Evolutionary conservation across 805 yeast species (phyloP), one percentile per base, ranked within the genome.

Genomic region (Dipodascus geniculatus): DNA sequence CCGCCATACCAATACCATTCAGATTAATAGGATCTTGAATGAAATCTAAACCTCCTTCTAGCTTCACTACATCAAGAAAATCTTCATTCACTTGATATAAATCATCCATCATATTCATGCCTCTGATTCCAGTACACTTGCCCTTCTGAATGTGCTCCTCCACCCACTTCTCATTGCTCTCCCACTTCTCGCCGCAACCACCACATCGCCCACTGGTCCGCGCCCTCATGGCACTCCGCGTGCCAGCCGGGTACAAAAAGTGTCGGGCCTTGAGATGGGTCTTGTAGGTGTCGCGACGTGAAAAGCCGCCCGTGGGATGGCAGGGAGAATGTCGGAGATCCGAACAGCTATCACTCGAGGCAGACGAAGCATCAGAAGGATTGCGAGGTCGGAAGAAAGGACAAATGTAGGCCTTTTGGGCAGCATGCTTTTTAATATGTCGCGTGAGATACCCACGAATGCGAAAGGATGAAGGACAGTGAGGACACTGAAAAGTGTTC

Each of bases 261-360:
- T 89, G 96, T 60, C 93, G 78, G 14, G 95, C 84, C 66, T 87
- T 89, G 60, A 89, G 75, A 70, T 89, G 97, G 0, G 96, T 88
- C 73, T 89, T 89, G 71, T 82, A 89, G 0, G 96, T 90, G 66
- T 89, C 97, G 63, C 96, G 78, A 61, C 97, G 77, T 11, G 95
- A 85, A 65, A 89, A 89, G 1, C 96, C 96, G 52, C 96, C 96
- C 1, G 82, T 80, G 38, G 85, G 82, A 68, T 86, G 95, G 67
- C 93, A 85, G 58, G 63, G 58, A 28, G 65, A 55, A 50, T 71
- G 70, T 58, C 33, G 33, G 11, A 28, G 33, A 28, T 28, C 33
- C 11, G 33, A 6, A 28, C 11, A 28, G 11, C 9, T 6, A 6
- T 28, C 33, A 6, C 11, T 28, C 9, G 33, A 28, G 11, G 6